These are phyloP conservation scores for Yarrowia phangngaensis DNA, from an alignment of 805 yeast species.

Conservation along the genomic window DNA sequence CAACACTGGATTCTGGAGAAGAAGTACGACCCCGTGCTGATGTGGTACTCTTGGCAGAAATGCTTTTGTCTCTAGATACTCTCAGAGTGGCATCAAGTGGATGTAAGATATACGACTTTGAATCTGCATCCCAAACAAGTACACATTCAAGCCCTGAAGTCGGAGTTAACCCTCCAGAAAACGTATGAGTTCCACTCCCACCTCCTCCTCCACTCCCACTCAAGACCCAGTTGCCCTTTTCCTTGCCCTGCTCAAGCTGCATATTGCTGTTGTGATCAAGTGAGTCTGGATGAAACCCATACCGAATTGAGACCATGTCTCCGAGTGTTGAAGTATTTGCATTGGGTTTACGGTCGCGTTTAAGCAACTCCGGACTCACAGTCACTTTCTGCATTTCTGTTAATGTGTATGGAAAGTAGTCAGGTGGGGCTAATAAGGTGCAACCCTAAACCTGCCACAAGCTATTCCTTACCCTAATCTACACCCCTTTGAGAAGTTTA, in stretches of 20 bases:
- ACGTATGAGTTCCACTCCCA: background rate
- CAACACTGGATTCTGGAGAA: conserved; percentile 12
- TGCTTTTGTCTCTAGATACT: conserved; percentile 11
- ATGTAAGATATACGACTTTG: conserved; percentile 6
- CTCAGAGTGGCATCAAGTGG: conserved; percentile 3
- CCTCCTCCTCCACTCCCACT: background rate
- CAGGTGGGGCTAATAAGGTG: no score
- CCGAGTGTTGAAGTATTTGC: background rate
- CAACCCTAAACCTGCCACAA: no score
- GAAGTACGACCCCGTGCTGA: background rate
- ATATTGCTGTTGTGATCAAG: conserved; percentile 23
- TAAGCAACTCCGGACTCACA: conserved; percentile 17
- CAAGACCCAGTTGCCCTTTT: conserved; percentile 15
- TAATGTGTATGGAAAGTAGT: no score
- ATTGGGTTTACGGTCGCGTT: conserved; percentile 10
- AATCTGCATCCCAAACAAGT: conserved; percentile 17
- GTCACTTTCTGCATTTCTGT: conserved; percentile 23
- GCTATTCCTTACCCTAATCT: no score
- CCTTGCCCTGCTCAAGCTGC: conserved; percentile 16
- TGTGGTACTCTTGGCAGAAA: background rate
- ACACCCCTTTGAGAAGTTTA: no score
- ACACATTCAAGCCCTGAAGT: conserved; percentile 11
- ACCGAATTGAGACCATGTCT: conserved; percentile 13
- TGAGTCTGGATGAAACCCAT: conserved; percentile 24
- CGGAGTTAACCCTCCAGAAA: conserved; percentile 1